Evolutionary conservation across 108 stramenopile species (phyloP).

Genomic region (Cyclotella cryptica): DNA sequence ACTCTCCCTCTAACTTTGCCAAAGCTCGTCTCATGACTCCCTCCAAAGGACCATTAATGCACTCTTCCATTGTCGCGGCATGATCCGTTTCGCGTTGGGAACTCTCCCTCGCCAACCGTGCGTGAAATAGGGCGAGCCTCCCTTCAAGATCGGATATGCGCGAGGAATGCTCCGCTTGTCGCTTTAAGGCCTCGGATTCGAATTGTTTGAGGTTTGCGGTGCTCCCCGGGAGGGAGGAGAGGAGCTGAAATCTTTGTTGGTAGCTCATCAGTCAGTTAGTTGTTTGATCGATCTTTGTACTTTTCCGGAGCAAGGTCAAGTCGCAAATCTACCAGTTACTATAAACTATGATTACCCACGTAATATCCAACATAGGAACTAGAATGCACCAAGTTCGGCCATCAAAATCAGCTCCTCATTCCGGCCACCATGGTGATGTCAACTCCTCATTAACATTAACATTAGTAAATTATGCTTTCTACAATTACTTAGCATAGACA

Average conservation of each 20-base stretch:
- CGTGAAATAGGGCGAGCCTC: slow-evolving; percentile 42
- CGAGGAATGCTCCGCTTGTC: slow-evolving; percentile 44
- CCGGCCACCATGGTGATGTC: no score
- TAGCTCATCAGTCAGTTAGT: background rate
- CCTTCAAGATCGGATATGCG: slow-evolving; percentile 47
- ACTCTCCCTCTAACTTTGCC: slow-evolving; percentile 31
- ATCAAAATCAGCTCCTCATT: no score
- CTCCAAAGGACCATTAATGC: slow-evolving; percentile 41
- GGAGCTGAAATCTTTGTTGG: slow-evolving; percentile 20
- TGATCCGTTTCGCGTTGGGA: slow-evolving; percentile 46
- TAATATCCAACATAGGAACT: no score
- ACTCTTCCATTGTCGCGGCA: slow-evolving; percentile 37
- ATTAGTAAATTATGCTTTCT: no score
- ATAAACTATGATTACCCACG: no score
- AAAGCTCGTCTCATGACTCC: slow-evolving; percentile 31
- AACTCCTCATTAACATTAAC: no score
- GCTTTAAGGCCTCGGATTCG: slow-evolving; percentile 36
- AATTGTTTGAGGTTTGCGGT: slow-evolving; percentile 36
- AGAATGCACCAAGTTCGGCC: no score
- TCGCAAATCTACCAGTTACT: no score
- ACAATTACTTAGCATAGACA: no score
- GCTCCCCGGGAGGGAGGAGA: background rate
- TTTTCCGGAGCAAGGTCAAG: no score
- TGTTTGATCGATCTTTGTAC: no score
- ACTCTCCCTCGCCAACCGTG: slow-evolving; percentile 41